These are phyloP conservation scores for Fusarium agapanthi DNA, from an alignment of 2,329 filamentous ascomycete genomes.

Conservation along the genomic window DNA sequence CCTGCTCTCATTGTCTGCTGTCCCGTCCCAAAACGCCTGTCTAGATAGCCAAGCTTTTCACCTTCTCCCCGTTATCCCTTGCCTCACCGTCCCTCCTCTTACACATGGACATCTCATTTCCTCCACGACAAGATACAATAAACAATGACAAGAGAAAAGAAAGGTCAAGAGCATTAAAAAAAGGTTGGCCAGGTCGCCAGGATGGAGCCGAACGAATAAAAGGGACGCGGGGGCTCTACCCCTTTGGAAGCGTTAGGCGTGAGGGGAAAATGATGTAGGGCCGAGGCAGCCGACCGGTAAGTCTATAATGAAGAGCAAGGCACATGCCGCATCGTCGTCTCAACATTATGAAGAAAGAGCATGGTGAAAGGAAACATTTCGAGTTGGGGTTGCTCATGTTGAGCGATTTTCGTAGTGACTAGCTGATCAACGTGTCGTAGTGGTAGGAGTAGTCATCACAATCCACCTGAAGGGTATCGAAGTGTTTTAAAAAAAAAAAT, in stretches of 20 bases:
- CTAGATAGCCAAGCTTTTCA: conserved; percentile 33
- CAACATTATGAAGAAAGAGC: conserved; percentile 34
- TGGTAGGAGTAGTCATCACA: conserved; percentile 37
- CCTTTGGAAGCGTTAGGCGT: conserved; percentile 38
- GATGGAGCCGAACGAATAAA: conserved; percentile 41
- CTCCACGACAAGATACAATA: conserved; percentile 27
- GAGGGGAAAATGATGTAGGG: conserved; percentile 30
- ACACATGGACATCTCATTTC: conserved; percentile 20
- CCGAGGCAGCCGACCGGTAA: conserved; percentile 33
- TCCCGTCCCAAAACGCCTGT: conserved; percentile 25
- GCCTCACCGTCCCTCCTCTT: conserved; percentile 37
- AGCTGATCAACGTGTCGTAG: conserved; percentile 31
- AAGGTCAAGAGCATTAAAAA: conserved; percentile 38
- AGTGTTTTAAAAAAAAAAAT: conserved; percentile 41
- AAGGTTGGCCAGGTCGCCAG: conserved; percentile 41
- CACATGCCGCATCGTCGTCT: conserved; percentile 31
- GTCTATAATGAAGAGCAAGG: conserved; percentile 42
- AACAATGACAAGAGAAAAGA: conserved; percentile 36
- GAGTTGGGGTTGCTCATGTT: conserved; percentile 34
- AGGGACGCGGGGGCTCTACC: conserved; percentile 40
- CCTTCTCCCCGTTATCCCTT: conserved; percentile 18
- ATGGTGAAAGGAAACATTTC: conserved; percentile 36
- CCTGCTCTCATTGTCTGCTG: neutral
- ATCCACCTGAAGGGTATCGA: conserved; percentile 49
- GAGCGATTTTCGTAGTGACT: conserved; percentile 11